Evolutionary conservation across 352 stramenopile species (phyloP).

Genomic region (Phytophthora citrophthora): DNA sequence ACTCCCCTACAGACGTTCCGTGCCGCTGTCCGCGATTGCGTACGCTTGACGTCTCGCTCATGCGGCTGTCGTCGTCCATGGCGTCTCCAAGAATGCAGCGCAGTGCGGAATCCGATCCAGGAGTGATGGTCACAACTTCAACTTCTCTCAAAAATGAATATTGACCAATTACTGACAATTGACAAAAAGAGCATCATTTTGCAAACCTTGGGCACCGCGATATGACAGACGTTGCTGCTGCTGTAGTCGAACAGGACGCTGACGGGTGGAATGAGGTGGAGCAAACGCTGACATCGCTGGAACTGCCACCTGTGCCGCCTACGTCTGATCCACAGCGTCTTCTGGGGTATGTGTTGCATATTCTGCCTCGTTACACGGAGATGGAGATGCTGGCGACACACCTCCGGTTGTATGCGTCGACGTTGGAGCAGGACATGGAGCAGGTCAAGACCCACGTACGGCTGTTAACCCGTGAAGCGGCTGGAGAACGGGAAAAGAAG

Average conservation of each 20-base stretch:
- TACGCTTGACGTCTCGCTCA: constrained; percentile 80
- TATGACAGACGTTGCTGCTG: constrained; percentile 16
- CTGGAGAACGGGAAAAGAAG: constrained; percentile 73
- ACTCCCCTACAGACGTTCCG: constrained; percentile 41
- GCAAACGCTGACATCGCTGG: constrained; percentile 51
- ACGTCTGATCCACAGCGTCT: constrained; percentile 79
- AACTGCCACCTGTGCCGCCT: constrained; percentile 69
- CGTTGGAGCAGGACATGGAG: constrained; percentile 80
- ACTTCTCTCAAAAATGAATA: constrained; percentile 38
- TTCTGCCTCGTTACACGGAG: constrained; percentile 79
- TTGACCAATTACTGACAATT: constrained; percentile 3
- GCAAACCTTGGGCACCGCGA: background rate
- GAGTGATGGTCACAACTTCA: constrained; percentile 63
- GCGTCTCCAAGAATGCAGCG: constrained; percentile 28
- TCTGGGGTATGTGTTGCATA: constrained; percentile 75
- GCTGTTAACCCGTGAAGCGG: constrained; percentile 58
- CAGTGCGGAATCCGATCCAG: constrained; percentile 6
- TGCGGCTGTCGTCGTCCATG: constrained; percentile 68
- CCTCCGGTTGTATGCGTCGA: constrained; percentile 71
- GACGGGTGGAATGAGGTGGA: constrained; percentile 68
- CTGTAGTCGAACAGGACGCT: constrained; percentile 11
- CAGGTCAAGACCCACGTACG: constrained; percentile 68
- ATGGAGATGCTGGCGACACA: constrained; percentile 87
- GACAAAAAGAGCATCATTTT: constrained; percentile 3
- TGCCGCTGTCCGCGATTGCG: constrained; percentile 46